Base-by-base conservation (phyloP, 2,329 filamentous ascomycete genomes). In the Bipolaris bicolor region DNA sequence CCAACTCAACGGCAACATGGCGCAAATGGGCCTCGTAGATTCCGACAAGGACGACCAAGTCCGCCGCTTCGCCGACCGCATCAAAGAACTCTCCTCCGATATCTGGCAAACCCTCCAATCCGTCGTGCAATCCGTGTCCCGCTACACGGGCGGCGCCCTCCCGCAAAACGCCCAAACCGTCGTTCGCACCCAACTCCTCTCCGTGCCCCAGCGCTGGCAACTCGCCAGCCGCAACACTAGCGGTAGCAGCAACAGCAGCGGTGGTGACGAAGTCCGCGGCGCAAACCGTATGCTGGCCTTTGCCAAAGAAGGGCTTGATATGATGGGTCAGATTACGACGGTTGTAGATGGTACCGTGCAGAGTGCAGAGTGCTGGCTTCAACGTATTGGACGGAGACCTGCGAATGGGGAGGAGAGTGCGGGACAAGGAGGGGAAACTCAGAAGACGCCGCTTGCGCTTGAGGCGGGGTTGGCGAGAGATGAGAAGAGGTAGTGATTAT, bases 291-390 rank as follows among this genome's bases (percentile, higher is more conserved):
- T 96, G 54, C 80, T 98, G 11, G 87, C 95, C 1, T 86, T 98
- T 49, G 94, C 94, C 6, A 90, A 90, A 69, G 94, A 98, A 74
- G 92, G 93, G 0, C 81, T 98, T 13, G 92, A 97, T 66, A 97
- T 98, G 89, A 92, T 98, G 83, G 85, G 87, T 1, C 92, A 97
- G 74, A 92, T 99, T 48, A 95, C 88, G 39, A 87, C 88, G 5
- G 91, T 97, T 1, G 84, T 98, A 7, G 91, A 96, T 65, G 90
- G 92, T 51, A 98, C 95, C 0, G 90, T 98, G 51, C 85, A 90
- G 53, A 95, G 90, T 67, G 95, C 95, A 0, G 94, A 98, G 76
- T 87, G 89, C 66, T 98, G 95, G 95, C 91, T 94, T 63, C 90
- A 93, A 57, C 83, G 88, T 18, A 81, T 96, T 57, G 91, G 82